phyloP scores from a whole-genome alignment of 106 monocot species.

The Platanthera zijinensis region DNA sequence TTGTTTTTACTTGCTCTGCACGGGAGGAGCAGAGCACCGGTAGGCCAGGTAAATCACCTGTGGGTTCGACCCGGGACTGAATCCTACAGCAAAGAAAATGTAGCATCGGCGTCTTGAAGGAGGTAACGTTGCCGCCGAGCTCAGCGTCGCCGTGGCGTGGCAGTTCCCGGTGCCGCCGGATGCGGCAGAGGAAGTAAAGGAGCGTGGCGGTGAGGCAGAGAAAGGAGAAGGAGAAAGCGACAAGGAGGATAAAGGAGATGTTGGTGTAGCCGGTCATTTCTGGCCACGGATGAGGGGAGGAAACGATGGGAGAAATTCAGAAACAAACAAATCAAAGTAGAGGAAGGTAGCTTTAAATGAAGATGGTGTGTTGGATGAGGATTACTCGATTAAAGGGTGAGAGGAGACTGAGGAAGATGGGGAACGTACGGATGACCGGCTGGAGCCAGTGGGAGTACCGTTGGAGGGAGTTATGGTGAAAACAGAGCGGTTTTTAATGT shows the following conservation, averaged over 20 bases:
- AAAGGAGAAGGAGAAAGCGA: background rate
- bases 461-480: background rate
- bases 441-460: background rate
- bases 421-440: background rate
- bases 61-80: background rate
- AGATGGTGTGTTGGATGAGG: background rate
- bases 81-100: background rate
- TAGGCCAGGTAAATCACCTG: background rate
- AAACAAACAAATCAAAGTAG: background rate
- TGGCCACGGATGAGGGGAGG: background rate
- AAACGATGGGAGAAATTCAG: background rate
- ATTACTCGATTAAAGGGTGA: background rate
- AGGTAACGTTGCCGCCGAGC: background rate
- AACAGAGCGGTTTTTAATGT: too few species aligned
- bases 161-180: background rate
- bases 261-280: background rate
- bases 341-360: background rate
- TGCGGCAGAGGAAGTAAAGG: background rate
- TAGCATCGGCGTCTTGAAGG: too few species aligned
- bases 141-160: background rate
- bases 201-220: slow-evolving; percentile 1
- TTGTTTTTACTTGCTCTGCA: background rate
- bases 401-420: background rate
- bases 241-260: background rate
- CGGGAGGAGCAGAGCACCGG: background rate